Base-by-base conservation (phyloP, 352 stramenopile genomes). In the Chrysophaeum taylorii region DNA sequence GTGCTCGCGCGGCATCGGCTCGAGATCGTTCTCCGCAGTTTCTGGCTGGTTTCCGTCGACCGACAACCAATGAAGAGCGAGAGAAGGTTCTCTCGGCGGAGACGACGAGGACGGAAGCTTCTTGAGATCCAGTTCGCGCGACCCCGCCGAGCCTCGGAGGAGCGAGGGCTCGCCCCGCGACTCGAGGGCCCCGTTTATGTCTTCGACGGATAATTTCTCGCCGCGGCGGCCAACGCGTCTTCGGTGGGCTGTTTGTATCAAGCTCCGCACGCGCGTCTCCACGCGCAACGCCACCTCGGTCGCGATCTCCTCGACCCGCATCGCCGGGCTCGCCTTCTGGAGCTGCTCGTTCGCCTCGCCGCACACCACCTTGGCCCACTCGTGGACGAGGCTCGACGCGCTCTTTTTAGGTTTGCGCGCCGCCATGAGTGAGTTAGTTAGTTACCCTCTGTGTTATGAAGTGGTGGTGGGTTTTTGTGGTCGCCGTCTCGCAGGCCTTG, bases 181-280 rank as follows among this genome's bases (percentile, higher is more conserved):
- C 57, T 66, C 57, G 33, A 66, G 35, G 16, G 57, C 57, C 2
- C 4, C 57, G 36, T 66, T 66, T 1, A 66, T 1, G 57, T 66
- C 57, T 14, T 45, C 57, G 4, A 2, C 57, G 31, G 14, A 35
- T 5, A 66, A n/a, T 36, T 35, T 4, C 4, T 45, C 33, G 33
- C 57, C 57, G 57, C 57, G 57, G 12, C 57, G 57, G 18, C 5
- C 1, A 2, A 41, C 33, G 31, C 31, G 9, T 36, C 57, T 31
- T 36, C 45, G 25, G 12, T 5, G 7, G 31, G 33, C 57, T 23
- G 25, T 18, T 9, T n/a, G 14, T 18, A 66, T 9, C 12, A 66
- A 2, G 33, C 29, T 16, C 18, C 57, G 57, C 15, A 66, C 14
- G 2, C 57, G 31, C 35, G 2, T 1, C 57, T 66, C 57, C 9